Base-by-base conservation (phyloP, 768 basidiomycete species). In the Russula emetica region DNA sequence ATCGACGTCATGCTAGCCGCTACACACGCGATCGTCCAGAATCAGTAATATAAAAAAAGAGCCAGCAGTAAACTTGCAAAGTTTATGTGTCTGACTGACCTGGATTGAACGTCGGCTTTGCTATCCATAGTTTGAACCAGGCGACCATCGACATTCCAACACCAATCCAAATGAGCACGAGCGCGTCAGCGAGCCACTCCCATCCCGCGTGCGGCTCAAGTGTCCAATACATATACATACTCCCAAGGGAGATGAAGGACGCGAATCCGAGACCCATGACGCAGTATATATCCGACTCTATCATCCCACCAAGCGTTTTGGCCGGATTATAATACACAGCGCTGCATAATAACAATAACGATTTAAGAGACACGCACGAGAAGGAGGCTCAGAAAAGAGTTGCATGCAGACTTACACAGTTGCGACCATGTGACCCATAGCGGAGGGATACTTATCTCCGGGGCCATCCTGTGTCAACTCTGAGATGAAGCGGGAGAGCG, bases 41-140 rank as follows among this genome's bases (percentile, higher is more conserved):
- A 24, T 61, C 44, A 59, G 64, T 30, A 22, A n/a, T n/a, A n/a
- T n/a, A n/a, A 24, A 26, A 30, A 26, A 11, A 20, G 16, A 5
- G 10, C 30, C 7, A 18, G 7, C 2, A 20, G 32, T 32, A 47
- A 16, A 1, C 18, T 22, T 4, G 30, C n/a, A 13, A 16, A 20
- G 11, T 9, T 2, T 32, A 26, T 1, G 36, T n/a, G 20, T 45
- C 78, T 64, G 71, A n/a, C n/a, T n/a, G n/a, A 85, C 90, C 91
- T n/a, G 92, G 88, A 70, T 93, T 93, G 70, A 94, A 97, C 22
- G 88, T 86, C 2, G 92, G 91, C 71, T 88, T 94, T 13, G 78
- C 81, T 82, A 98, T 92, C 86, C 88, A 92, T 2, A 90, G 82
- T 74, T 98, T 98, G 76, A 87, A 84, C 90, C 92, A 98, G 1